Base-by-base conservation (phyloP, 768 basidiomycete species). In the Tricholoma sp. region DNA sequence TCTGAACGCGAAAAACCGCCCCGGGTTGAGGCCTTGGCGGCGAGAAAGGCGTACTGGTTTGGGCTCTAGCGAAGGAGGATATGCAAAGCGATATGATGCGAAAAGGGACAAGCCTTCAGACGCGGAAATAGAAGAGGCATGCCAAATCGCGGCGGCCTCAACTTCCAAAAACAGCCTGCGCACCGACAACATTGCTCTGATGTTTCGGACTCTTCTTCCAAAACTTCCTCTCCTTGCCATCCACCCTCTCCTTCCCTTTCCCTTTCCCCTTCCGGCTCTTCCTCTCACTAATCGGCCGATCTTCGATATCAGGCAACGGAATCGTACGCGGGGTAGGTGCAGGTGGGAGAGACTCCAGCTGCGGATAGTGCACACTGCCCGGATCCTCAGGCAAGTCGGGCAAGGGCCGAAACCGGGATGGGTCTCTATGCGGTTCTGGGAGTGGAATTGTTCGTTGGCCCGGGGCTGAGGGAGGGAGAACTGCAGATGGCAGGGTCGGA, bases 211-310 rank as follows among this genome's bases (percentile, higher is more conserved):
- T 42, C 41, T 18, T 18, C 41, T 42, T 42, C 41, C n/a, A 42
- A 18, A 18, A 18, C 41, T 42, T 18, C n/a, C 17, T 42, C 17
- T 42, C 41, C 41, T 20, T 42, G 17, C n/a, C 34, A 20, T 39
- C 31, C 37, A 2, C 37, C 36, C 39, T 28, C 13, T 66, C 72
- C 0, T 73, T 75, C 65, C 59, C 70, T 2, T 70, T 71, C 59
- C 60, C 61, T 10, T 47, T 63, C 66, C 70, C 66, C 1, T 64
- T 67, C 31, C 66, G 65, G 58, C 63, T 68, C 17, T 42, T 54
- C n/a, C 12, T 45, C 17, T 9, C 33, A 17, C 12, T 47, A 11
- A 29, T 41, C 5, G 39, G 12, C 15, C 6, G 32, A 45, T 41
- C 29, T 9, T 54, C 63, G 6, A 63, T 10, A 18, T 59, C 60